These are phyloP conservation scores for Sugiyamaella castrensis DNA, from an alignment of 1,139 yeast species.

Conservation along the genomic window DNA sequence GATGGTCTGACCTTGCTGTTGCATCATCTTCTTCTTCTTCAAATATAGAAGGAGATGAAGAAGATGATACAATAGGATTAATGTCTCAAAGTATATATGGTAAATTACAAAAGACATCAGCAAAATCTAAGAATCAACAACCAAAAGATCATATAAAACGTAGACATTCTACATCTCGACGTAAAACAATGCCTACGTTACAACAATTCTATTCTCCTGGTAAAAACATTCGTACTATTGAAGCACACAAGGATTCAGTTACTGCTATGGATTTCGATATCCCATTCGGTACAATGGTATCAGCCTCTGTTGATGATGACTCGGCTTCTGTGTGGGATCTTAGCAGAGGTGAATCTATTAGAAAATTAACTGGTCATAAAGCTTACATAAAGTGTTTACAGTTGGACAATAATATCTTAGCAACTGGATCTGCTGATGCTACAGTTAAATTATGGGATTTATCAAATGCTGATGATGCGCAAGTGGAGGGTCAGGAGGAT, in stretches of 20 bases:
- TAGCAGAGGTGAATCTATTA: constrained; percentile 44
- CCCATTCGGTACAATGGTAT: constrained; percentile 70
- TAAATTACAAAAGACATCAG: constrained; percentile 22
- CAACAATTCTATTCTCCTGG: constrained; percentile 63
- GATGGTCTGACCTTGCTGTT: constrained; percentile 9
- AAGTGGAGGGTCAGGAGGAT: constrained; percentile 15
- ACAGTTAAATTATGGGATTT: constrained; percentile 59
- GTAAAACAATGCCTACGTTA: constrained; percentile 56
- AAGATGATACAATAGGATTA: constrained; percentile 18
- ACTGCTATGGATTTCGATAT: constrained; percentile 61
- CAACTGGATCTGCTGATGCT: constrained; percentile 65
- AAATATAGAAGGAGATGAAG: neutral
- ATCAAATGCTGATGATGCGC: constrained; percentile 27
- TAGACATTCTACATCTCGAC: constrained; percentile 23
- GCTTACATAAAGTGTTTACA: constrained; percentile 59
- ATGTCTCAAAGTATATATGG: constrained; percentile 43
- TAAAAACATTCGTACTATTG: constrained; percentile 47
- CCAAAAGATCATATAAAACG: constrained; percentile 4
- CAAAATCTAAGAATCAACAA: neutral
- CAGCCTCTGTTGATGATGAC: constrained; percentile 81
- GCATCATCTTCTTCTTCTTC: neutral
- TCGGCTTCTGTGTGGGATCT: constrained; percentile 85
- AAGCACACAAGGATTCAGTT: constrained; percentile 53
- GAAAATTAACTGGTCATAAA: constrained; percentile 36
- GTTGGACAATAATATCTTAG: constrained; percentile 50